phyloP scores from a whole-genome alignment of 2,329 filamentous ascomycete genomes.

The Exophiala xenobiotica region DNA sequence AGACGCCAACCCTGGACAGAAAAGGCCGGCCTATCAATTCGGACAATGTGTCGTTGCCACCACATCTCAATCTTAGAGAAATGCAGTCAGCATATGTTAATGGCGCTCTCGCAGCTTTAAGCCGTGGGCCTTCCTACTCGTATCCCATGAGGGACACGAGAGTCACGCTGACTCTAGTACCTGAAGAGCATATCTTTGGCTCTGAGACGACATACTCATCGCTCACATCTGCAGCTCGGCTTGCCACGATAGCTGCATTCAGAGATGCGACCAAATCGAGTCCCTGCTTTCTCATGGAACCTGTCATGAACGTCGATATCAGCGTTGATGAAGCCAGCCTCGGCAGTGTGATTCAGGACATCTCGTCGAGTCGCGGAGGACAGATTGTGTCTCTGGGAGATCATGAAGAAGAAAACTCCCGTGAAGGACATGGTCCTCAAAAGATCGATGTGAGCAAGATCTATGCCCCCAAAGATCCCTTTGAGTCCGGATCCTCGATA shows the following conservation, averaged over 20 bases:
- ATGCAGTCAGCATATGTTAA: slow-evolving; percentile 64
- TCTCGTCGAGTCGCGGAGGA: slow-evolving; percentile 70
- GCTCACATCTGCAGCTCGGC: slow-evolving; percentile 65
- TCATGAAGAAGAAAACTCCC: slow-evolving; percentile 38
- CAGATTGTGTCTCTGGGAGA: slow-evolving; percentile 70
- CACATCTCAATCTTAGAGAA: slow-evolving; percentile 52
- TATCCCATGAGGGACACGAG: slow-evolving; percentile 77
- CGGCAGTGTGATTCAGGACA: slow-evolving; percentile 78
- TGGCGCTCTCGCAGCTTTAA: slow-evolving; percentile 78
- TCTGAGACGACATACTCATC: slow-evolving; percentile 66
- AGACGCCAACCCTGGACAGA: slow-evolving; percentile 51
- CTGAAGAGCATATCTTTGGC: slow-evolving; percentile 62
- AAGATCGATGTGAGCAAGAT: slow-evolving; percentile 70
- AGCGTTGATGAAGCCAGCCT: slow-evolving; percentile 78
- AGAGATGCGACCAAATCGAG: slow-evolving; percentile 57
- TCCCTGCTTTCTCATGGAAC: slow-evolving; percentile 74
- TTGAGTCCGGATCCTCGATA: slow-evolving; percentile 47
- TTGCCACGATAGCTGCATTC: slow-evolving; percentile 69
- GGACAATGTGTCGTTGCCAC: slow-evolving; percentile 52
- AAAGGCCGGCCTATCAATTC: slow-evolving; percentile 38
- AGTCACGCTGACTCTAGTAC: slow-evolving; percentile 69
- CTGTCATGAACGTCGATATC: slow-evolving; percentile 88
- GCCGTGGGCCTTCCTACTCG: slow-evolving; percentile 76
- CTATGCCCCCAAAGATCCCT: slow-evolving; percentile 87
- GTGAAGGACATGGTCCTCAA: slow-evolving; percentile 33